phyloP scores from a whole-genome alignment of 1,139 yeast species.

The Yamadazyma kanchanaburiensis region DNA sequence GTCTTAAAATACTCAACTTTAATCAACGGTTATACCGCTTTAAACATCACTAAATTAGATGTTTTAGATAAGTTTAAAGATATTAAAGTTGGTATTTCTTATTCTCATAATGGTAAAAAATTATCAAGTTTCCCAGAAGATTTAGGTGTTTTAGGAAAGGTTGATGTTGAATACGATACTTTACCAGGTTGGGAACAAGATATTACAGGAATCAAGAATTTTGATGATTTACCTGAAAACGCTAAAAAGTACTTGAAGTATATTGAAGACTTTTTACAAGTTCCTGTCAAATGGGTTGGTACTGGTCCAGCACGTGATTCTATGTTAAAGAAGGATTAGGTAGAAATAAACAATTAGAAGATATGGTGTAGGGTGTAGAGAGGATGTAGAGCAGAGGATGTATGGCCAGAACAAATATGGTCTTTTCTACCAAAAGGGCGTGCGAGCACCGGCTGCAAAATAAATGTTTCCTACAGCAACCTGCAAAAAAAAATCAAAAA shows the following conservation, averaged over 20 bases:
- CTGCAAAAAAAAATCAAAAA: no score
- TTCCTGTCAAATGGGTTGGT: constrained; percentile 96
- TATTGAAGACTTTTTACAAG: constrained; percentile 79
- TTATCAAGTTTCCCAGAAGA: constrained; percentile 90
- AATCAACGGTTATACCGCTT: constrained; percentile 91
- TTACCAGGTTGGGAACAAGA: constrained; percentile 93
- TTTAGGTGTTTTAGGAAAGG: constrained; percentile 72
- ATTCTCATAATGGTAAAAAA: constrained; percentile 71
- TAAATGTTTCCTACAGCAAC: no score
- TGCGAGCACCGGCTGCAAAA: no score
- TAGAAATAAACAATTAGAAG: constrained; percentile 1
- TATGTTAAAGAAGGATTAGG: constrained; percentile 51
- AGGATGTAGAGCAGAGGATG: neutral
- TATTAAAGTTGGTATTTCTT: constrained; percentile 81
- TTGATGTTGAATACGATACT: constrained; percentile 85
- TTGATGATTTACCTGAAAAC: constrained; percentile 79
- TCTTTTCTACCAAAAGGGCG: no score
- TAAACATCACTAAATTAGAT: constrained; percentile 93
- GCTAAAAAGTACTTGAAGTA: constrained; percentile 80
- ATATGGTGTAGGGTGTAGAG: constrained; percentile 1
- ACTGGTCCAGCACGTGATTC: constrained; percentile 96
- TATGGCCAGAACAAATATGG: no score
- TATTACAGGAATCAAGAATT: constrained; percentile 68
- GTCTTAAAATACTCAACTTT: constrained; percentile 86
- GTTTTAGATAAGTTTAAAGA: constrained; percentile 88